Base-by-base conservation (phyloP, 192 early-diverging fungal species). In the Funneliformis mosseae region DNA sequence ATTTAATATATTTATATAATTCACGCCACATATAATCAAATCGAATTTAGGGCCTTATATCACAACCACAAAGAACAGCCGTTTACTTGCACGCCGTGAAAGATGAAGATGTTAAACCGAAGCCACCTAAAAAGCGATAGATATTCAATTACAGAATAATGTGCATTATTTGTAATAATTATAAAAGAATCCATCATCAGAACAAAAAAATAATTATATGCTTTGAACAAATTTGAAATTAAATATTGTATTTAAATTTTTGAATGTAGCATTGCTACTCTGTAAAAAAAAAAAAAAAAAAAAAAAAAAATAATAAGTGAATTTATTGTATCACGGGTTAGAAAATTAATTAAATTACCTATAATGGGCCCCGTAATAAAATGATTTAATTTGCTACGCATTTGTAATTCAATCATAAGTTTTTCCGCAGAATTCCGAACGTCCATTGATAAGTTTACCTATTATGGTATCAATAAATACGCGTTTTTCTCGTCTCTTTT, bases 41-140 rank as follows among this genome's bases (percentile, higher is more conserved):
- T 67, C 3, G 5, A 33, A 23, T 39, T 67, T 41, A 39, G 18
- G n/a, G 33, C 3, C 21, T 70, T 1, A 42, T 42, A 21, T 7
- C 28, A 23, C 18, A 70, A 33, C 38, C 62, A 11, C 62, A 27
- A 64, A n/a, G 23, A 3, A 21, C 18, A 50, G 46, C 68, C 10
- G 41, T 79, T n/a, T 79, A 39, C 33, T 59, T 79, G 67, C 78
- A 79, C 23, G 23, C 45, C 59, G 78, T 79, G 38, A 79, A 79
- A 50, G 78, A 79, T 18, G 78, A 79, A 18, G 78, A 79, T 79
- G 67, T 79, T 18, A 79, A 79, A 70, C 78, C 78, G 7, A 63
- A 60, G 70, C 64, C 67, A 46, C 43, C 78, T 16, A 79, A 70
- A 41, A 79, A 79, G 43, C 18, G 77, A 38, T 55, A 55, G 12